phyloP scores from a whole-genome alignment of 129 eudicot genomes.

The Flaveria robusta region DNA sequence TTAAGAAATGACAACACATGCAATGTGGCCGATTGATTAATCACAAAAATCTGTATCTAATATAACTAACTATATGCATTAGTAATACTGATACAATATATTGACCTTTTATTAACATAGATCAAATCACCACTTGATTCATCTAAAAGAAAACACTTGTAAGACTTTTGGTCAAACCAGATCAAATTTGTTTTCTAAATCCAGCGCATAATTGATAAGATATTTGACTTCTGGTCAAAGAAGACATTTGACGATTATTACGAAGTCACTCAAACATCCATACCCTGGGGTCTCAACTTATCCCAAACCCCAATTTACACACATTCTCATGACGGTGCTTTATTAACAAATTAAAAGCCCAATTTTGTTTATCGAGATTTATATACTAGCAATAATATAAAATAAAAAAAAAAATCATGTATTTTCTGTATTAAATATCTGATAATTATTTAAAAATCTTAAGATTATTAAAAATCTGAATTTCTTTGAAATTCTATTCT shows the following conservation, averaged over 20 bases:
- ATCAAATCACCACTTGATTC: background rate
- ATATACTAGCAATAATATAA: background rate
- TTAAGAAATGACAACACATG: too few species aligned
- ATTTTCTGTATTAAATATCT: background rate
- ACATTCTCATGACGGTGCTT: conserved; percentile 40
- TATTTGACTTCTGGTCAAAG: conserved; percentile 45
- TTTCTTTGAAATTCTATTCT: too few species aligned
- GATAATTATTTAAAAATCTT: too few species aligned
- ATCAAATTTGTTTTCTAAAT: too few species aligned
- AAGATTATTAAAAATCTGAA: too few species aligned
- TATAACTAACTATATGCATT: too few species aligned
- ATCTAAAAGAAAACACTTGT: background rate
- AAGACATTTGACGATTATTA: conserved; percentile 39
- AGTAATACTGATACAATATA: too few species aligned
- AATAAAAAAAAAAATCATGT: background rate
- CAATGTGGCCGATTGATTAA: too few species aligned
- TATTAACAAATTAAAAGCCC: conserved; percentile 2
- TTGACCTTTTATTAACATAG: background rate
- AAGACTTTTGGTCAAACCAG: conserved; percentile 35
- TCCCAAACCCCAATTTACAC: conserved; percentile 42
- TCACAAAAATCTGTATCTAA: too few species aligned
- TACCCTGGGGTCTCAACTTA: conserved; percentile 40
- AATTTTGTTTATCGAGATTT: conserved; percentile 22
- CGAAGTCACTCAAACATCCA: conserved; percentile 50
- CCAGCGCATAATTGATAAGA: conserved; percentile 1